phyloP scores from a whole-genome alignment of 192 early-diverging fungal species.

The Coemansia sp. region DNA sequence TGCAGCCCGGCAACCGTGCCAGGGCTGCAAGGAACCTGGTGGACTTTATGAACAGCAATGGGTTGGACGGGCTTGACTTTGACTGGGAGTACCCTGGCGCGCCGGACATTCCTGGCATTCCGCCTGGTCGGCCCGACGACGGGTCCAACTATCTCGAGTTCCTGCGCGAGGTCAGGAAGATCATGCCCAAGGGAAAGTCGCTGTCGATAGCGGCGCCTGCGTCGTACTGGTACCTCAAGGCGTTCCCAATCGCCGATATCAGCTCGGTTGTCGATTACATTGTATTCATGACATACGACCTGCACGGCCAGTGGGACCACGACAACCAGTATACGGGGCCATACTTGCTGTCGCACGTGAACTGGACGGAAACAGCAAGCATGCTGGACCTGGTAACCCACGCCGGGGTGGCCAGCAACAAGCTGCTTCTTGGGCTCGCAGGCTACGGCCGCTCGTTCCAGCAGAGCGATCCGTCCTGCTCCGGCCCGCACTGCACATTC shows the following conservation, averaged over 20 bases:
- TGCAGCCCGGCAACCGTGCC: neutral
- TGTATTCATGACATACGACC: slow-evolving; percentile 28
- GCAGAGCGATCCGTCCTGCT: neutral
- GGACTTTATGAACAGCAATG: neutral
- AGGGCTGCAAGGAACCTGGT: neutral
- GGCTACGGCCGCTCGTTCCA: slow-evolving; percentile 15
- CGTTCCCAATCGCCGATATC: slow-evolving; percentile 16
- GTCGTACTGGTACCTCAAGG: slow-evolving; percentile 20
- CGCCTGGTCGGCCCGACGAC: slow-evolving; percentile 11
- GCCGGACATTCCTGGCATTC: slow-evolving; percentile 18
- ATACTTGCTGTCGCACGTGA: slow-evolving; percentile 13
- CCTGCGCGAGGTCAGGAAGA: slow-evolving; percentile 7
- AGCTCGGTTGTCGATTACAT: slow-evolving; percentile 20
- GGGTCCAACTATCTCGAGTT: slow-evolving; percentile 17
- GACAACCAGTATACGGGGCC: slow-evolving; percentile 15
- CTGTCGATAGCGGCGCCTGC: slow-evolving; percentile 20
- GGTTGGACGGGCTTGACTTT: slow-evolving; percentile 16
- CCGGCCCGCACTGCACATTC: neutral
- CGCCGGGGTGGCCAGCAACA: slow-evolving; percentile 29
- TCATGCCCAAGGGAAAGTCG: slow-evolving; percentile 10
- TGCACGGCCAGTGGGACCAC: slow-evolving; percentile 30
- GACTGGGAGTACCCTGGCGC: slow-evolving; percentile 27
- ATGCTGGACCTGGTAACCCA: slow-evolving; percentile 19
- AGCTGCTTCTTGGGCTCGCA: slow-evolving; percentile 26
- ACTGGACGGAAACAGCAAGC: slow-evolving; percentile 15